Conservation (phyloP, 2,329 filamentous ascomycete genomes). For the Penicillium sclerotigenum region DNA sequence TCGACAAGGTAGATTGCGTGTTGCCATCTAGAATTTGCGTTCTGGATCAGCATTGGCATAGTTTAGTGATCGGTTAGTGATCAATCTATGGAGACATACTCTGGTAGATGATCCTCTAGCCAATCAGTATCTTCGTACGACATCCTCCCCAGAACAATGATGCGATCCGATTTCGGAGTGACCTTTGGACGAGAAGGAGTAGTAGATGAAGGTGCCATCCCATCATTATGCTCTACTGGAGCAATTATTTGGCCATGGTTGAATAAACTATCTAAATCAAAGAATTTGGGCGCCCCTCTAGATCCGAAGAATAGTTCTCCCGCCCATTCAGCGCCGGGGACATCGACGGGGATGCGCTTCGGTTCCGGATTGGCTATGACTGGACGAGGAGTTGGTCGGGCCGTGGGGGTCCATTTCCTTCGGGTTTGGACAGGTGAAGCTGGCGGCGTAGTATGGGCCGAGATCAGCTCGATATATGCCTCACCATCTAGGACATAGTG, state of each 20-base stretch:
- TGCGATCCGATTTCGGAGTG: slow-evolving; percentile 29
- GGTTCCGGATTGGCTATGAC: slow-evolving; percentile 5
- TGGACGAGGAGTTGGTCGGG: slow-evolving; percentile 8
- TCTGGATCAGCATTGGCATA: background rate
- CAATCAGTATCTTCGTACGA: slow-evolving; percentile 44
- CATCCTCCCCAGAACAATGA: slow-evolving; percentile 42
- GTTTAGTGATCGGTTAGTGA: background rate
- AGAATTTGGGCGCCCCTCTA: background rate
- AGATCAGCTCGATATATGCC: slow-evolving; percentile 23
- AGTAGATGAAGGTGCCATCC: background rate
- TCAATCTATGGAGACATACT: slow-evolving; percentile 31
- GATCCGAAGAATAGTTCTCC: background rate
- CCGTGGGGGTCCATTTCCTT: slow-evolving; percentile 6
- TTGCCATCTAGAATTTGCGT: slow-evolving; percentile 37
- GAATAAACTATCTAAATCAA: background rate
- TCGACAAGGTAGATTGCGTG: slow-evolving; percentile 44
- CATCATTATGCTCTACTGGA: background rate
- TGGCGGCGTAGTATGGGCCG: slow-evolving; percentile 1
- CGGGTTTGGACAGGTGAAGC: background rate
- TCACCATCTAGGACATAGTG: slow-evolving; percentile 4
- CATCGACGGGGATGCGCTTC: slow-evolving; percentile 16
- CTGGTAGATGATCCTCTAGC: slow-evolving; percentile 43
- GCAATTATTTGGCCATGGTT: background rate
- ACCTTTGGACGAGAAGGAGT: slow-evolving; percentile 14
- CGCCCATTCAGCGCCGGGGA: slow-evolving; percentile 11